Evolutionary conservation across 306 rosid species (phyloP), one percentile per base, ranked within the genome.

Genomic region (Delonix regia): DNA sequence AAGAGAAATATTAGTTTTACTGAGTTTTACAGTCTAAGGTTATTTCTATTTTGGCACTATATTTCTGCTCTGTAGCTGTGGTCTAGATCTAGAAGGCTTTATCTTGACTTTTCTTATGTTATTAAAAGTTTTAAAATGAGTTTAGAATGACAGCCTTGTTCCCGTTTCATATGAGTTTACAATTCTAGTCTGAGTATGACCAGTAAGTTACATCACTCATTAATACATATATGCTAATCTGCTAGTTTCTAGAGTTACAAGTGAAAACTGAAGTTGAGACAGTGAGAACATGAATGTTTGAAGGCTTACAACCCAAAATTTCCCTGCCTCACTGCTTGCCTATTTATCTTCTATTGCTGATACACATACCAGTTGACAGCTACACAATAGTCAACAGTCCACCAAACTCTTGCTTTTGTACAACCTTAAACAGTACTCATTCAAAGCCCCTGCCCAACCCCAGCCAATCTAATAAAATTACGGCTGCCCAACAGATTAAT

Each of bases 371-470:
- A 22, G 44, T 11, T 65, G 33, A 10, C 45, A 65, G 28, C 51
- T n/a, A 48, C 71, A 62, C 7, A 39, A 65, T 21, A 65, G 33
- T 65, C 7, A 39, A 65, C 12, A 65, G 33, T 65, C 51, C 71
- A 65, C n/a, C 30, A 18, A 39, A 16, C 24, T 62, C 68, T 61
- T 30, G 12, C 19, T 30, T 27, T 60, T 27, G 4, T 27, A 61
- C 21, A 61, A 28, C 36, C 12, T 61, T 5, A 9, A 36, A 64
- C 48, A 38, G 27, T 64, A 9, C 28, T 64, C 16, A 11, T 64
- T 36, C 48, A 64, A 19, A 36, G 38, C 48, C 27, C 70, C 9
- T 34, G 16, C 22, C 16, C n/a, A 38, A 39, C 1, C 60, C 59
- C 28, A 19, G 15, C 33, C 5, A 39, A 19, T 39, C 33, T 10